These are phyloP conservation scores for Sclerotiophoma versabilis DNA, from an alignment of 2,329 filamentous ascomycete species.

Conservation along the genomic window DNA sequence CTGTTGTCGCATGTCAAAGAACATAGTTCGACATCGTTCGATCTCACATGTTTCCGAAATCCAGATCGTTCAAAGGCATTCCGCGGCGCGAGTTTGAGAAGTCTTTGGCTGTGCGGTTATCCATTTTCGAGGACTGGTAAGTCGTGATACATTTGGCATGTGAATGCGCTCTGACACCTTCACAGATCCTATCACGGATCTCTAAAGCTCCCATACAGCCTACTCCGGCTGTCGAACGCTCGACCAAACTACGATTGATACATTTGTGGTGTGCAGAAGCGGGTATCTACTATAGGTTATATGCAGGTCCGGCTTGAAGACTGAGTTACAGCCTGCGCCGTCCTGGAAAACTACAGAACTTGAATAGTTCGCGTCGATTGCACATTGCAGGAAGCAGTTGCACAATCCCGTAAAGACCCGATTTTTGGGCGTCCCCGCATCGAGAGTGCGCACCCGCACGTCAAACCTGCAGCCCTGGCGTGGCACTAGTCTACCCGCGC, in stretches of 20 bases:
- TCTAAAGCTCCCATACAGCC: constrained; percentile 6
- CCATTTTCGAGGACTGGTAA: constrained; percentile 18
- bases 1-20: constrained; percentile 26
- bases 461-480: constrained; percentile 21
- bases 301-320: not conserved
- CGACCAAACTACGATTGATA: not conserved
- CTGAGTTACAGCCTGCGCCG: not conserved
- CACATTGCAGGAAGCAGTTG: constrained; percentile 11
- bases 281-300: not conserved
- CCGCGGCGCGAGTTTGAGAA: constrained; percentile 37
- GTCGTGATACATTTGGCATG: constrained; percentile 3
- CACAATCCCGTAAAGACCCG: constrained; percentile 29
- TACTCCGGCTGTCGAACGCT: constrained; percentile 12
- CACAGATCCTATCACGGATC: constrained; percentile 20
- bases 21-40: constrained; percentile 25
- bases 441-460: constrained; percentile 31
- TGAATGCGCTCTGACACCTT: constrained; percentile 25
- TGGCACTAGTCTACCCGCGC: constrained; percentile 30
- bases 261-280: constrained; percentile 7
- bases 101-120: constrained; percentile 33
- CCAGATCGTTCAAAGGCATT: constrained; percentile 32
- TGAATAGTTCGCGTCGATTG: not conserved
- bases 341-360: not conserved
- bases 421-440: constrained; percentile 34
- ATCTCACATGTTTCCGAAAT: constrained; percentile 39